These are phyloP conservation scores for Pseudoperonospora humuli DNA, from an alignment of 352 stramenopile genomes.

Conservation along the genomic window DNA sequence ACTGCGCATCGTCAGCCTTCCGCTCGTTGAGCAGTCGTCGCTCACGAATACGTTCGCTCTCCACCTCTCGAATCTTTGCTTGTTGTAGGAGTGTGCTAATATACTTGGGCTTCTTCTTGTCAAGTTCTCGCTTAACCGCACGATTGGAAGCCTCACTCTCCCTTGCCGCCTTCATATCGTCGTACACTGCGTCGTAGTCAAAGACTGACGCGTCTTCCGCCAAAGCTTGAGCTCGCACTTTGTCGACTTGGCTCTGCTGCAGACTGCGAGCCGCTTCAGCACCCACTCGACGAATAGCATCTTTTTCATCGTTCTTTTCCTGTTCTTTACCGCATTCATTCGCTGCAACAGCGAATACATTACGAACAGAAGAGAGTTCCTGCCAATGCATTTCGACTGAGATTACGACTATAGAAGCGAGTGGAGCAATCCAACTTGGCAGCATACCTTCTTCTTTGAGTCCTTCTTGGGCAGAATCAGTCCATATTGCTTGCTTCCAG, in stretches of 20 bases:
- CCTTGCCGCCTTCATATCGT: constrained; percentile 60
- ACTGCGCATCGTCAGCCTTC: constrained; percentile 70
- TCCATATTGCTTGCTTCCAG: constrained; percentile 33
- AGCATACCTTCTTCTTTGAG: constrained; percentile 28
- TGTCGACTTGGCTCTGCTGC: constrained; percentile 42
- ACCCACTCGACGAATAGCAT: constrained; percentile 26
- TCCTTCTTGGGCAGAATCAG: constrained; percentile 31
- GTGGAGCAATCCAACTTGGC: not conserved
- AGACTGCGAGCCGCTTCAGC: constrained; percentile 46
- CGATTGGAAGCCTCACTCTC: constrained; percentile 29
- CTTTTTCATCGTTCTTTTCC: not conserved
- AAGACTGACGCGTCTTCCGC: constrained; percentile 80
- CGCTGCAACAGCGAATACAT: constrained; percentile 17
- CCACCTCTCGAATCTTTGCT: constrained; percentile 84
- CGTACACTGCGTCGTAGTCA: constrained; percentile 88
- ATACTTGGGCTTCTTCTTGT: constrained; percentile 83
- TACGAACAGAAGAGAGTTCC: constrained; percentile 20
- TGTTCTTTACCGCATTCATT: constrained; percentile 8
- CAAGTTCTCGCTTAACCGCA: constrained; percentile 40
- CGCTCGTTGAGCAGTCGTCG: constrained; percentile 79
- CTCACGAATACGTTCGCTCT: constrained; percentile 86
- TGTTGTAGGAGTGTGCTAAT: constrained; percentile 86
- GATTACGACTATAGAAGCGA: not conserved
- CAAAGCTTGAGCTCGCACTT: constrained; percentile 43
- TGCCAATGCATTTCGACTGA: constrained; percentile 6